These are phyloP conservation scores for Amyloporia xantha DNA, from an alignment of 768 basidiomycete species.

Conservation along the genomic window DNA sequence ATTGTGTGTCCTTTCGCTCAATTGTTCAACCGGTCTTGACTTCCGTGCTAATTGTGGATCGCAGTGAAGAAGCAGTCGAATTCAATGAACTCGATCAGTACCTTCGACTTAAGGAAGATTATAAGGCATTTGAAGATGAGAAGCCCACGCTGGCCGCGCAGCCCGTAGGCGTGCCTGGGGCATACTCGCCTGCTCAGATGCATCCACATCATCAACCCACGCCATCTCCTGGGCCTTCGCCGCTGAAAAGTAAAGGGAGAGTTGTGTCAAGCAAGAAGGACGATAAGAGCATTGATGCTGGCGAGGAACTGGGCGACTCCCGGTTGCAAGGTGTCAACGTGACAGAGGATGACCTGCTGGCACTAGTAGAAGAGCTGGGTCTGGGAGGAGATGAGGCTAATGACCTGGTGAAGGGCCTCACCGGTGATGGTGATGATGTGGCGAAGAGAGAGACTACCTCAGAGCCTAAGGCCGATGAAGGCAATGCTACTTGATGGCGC, in stretches of 20 bases:
- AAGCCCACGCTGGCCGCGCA: slow-evolving; percentile 45
- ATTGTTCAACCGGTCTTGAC: neutral
- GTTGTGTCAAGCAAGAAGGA: slow-evolving; percentile 39
- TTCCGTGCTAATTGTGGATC: neutral
- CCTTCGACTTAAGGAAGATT: slow-evolving; percentile 66
- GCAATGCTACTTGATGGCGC: neutral
- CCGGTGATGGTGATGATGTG: slow-evolving; percentile 12
- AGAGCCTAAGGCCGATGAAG: slow-evolving; percentile 3
- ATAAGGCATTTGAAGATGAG: slow-evolving; percentile 57
- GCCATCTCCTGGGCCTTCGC: slow-evolving; percentile 26
- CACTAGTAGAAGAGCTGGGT: slow-evolving; percentile 69
- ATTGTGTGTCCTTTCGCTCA: slow-evolving; percentile 46
- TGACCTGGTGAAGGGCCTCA: slow-evolving; percentile 62
- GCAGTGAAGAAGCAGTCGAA: slow-evolving; percentile 82
- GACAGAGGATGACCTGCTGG: slow-evolving; percentile 65
- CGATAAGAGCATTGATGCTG: slow-evolving; percentile 53
- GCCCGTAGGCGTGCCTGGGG: slow-evolving; percentile 79
- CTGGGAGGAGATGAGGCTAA: slow-evolving; percentile 72
- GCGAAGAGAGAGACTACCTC: slow-evolving; percentile 4
- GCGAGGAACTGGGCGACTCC: slow-evolving; percentile 60
- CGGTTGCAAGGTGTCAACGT: slow-evolving; percentile 74
- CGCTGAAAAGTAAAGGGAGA: slow-evolving; percentile 37
- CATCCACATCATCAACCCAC: slow-evolving; percentile 63
- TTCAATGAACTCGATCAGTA: slow-evolving; percentile 64
- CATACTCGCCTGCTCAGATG: slow-evolving; percentile 68